Conservation (phyloP, 208 protist genomes). For the Angomonas desouzai region DNA sequence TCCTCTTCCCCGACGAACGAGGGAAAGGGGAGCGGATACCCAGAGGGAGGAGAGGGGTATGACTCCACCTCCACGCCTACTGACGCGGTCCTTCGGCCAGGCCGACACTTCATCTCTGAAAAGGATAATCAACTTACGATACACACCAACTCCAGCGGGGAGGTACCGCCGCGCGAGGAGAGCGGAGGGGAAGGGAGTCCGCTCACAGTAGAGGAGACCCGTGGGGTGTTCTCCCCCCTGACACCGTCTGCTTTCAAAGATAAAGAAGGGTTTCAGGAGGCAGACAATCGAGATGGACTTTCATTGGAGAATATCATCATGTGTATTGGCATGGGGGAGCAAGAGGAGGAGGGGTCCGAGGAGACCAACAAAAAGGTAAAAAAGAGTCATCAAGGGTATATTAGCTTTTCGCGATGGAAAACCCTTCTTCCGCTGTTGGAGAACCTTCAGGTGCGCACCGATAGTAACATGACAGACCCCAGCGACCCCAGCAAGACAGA, state of each 20-base stretch:
- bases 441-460: neutral
- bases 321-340: neutral
- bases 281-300: neutral
- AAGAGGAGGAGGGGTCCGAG: neutral
- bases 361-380: neutral
- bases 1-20: neutral
- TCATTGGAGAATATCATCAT: neutral
- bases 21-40: neutral
- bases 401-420: neutral
- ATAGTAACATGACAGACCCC: neutral
- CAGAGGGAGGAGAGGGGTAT: neutral
- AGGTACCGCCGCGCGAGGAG: too few relatives aligned
- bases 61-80: neutral
- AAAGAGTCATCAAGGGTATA: neutral
- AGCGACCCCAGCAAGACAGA: neutral
- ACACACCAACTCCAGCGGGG: too few relatives aligned
- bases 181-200: too few relatives aligned
- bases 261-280: neutral
- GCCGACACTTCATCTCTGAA: neutral
- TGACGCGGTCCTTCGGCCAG: neutral
- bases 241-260: neutral
- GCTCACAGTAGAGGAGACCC: too few relatives aligned
- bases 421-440: neutral
- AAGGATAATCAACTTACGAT: too few relatives aligned
- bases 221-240: too few relatives aligned